Conservation (phyloP, 2,329 filamentous ascomycete species). For the Diaporthe velutina region DNA sequence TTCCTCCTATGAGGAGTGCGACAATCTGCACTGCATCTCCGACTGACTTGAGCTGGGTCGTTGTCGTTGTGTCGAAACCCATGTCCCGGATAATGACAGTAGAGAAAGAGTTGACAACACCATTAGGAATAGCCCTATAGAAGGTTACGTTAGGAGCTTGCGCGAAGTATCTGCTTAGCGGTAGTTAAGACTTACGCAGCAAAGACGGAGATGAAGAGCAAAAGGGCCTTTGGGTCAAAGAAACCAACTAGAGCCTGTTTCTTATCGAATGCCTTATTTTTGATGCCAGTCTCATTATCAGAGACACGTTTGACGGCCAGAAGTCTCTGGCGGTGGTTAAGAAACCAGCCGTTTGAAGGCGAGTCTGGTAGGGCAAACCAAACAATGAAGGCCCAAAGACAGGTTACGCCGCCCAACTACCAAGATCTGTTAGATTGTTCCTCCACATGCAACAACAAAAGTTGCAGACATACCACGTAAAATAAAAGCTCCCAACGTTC, state of each 20-base stretch:
- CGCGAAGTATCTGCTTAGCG: rapidly evolving
- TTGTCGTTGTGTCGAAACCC: constrained; percentile 50
- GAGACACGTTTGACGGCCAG: not conserved
- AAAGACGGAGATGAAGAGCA: not conserved
- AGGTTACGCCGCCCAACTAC: not conserved
- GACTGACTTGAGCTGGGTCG: constrained; percentile 51
- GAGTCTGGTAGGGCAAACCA: not conserved
- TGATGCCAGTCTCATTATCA: not conserved
- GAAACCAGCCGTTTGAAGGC: not conserved
- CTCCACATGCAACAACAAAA: not conserved
- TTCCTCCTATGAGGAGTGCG: not conserved
- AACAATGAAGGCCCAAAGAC: not conserved
- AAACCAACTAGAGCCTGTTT: not conserved
- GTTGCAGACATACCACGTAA: not conserved
- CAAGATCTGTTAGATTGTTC: too few species aligned
- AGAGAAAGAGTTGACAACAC: not conserved
- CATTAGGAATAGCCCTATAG: not conserved
- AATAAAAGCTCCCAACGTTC: not conserved
- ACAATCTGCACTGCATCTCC: constrained; percentile 51
- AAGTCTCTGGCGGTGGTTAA: not conserved
- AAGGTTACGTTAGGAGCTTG: too few species aligned
- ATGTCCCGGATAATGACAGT: constrained; percentile 36
- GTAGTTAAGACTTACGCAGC: not conserved
- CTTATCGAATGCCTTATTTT: not conserved
- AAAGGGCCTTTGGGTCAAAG: not conserved